Base-by-base conservation (phyloP, 1,284 basidiomycete species). In the Papiliotrema terrestris region DNA sequence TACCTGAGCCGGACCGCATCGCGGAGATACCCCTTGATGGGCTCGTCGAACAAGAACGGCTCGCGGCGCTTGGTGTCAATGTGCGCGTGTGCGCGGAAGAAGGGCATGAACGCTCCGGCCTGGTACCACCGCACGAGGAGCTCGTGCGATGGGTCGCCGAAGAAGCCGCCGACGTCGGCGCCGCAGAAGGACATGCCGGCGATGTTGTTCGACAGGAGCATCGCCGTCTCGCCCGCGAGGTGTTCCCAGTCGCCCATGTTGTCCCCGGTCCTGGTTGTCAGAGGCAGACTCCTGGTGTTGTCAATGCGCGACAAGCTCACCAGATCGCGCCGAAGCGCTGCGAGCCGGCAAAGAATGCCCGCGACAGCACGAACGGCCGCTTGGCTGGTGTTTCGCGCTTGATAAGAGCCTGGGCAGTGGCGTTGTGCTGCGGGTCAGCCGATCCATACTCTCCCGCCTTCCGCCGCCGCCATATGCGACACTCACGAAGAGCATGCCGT, bases 41-140 rank as follows among this genome's bases (percentile, higher is more conserved):
- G 92, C 68, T 96, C 88, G 17, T 92, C 90, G 51, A 90, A 83
- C 0, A 98, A 82, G 80, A 88, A 98, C 0, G 95, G 95, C 76
- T 99, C 96, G 46, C 95, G 86, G 42, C 96, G 86, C 79, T 98
- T 98, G 43, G 95, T 96, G 76, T 99, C 96, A 66, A 97, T 88
- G 75, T 98, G 94, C 4, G 95, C 96, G 76, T 98, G 96, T 0
- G 95, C 95, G 51, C 95, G 85, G 87, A 98, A 95, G 84, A 99
- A 99, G 3, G 95, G 95, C 61, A 87, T 87, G 75, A 98, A 96
- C 13, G 87, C 85, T 26, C 95, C 96, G 37, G 94, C 87, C 78
- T 91, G 91, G 72, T 98, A 98, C 95, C 95, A 98, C 38, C 96
- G 83, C 8, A 95, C 86, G 29, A 99, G 86, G 84, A 98, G 91